Evolutionary conservation across 441 rosid species (phyloP), one percentile per base, ranked within the genome.

Genomic region (Gossypium schwendimanii): DNA sequence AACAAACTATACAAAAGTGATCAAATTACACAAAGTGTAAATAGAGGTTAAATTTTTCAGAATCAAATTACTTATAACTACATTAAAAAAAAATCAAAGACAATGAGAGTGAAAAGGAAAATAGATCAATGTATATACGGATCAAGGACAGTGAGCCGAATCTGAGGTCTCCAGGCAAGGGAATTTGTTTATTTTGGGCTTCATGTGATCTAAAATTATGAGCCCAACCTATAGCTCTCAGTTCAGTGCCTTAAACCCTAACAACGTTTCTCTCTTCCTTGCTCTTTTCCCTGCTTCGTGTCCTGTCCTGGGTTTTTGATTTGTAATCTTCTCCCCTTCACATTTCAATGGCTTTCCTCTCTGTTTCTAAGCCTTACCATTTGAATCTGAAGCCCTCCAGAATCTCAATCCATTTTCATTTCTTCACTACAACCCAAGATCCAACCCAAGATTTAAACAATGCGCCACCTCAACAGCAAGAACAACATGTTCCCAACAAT

Each of bases 381-480:
- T n/a, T 28, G 63, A 26, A 59, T 8, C 12, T 70, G 11, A 55
- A 70, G 49, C 10, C 17, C 18, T 28, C 55, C 49, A 54, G 57
- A 55, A 24, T 41, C 45, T 41, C 64, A 39, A 55, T 14, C 45
- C 76, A 54, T 54, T 5, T 41, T 3, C 71, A 66, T 73, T 73
- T 73, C 78, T 84, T 83, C 81, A 80, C 84, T 72, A 78, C 90
- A 12, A 74, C 73, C 7, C 73, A 80, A 73, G 79, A 80, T 15
- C 68, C 77, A 21, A 26, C 10, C 54, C 21, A 78, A 3, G 75
- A 36, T 11, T 54, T 23, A 4, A 49, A 53, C 69, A 17, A 72
- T 49, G 57, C 63, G 15, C 71, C 45, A 26, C 68, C 55, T 24
- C 78, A 20, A 20, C 59, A 54, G 26, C 54, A 71, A 58, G 74